Evolutionary conservation across 2,329 filamentous ascomycete genomes (phyloP).

Genomic region (Myriosclerotinia curreyana): DNA sequence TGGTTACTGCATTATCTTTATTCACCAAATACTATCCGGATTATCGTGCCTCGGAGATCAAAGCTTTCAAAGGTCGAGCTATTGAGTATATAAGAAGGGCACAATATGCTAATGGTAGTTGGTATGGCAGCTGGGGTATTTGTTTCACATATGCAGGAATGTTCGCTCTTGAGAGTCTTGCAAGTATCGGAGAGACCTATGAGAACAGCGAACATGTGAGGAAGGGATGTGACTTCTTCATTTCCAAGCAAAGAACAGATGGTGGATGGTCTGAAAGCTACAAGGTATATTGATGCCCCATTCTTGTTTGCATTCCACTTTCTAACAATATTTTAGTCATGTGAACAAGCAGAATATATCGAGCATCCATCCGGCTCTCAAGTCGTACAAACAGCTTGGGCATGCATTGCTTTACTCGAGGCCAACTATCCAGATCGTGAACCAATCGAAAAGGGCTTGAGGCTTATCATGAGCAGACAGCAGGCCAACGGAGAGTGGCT

Average conservation of each 20-base stretch:
- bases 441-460: slow-evolving; percentile 69
- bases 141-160: slow-evolving; percentile 97
- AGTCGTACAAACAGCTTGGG: slow-evolving; percentile 95
- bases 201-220: slow-evolving; percentile 66
- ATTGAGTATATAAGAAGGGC: slow-evolving; percentile 78
- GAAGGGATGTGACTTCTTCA: slow-evolving; percentile 78
- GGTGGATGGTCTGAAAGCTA: slow-evolving; percentile 98
- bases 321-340: slow-evolving; percentile 51
- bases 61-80: slow-evolving; percentile 66
- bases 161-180: slow-evolving; percentile 89
- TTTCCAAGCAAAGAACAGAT: slow-evolving; percentile 80
- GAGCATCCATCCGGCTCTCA: slow-evolving; percentile 75
- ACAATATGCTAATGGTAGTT: slow-evolving; percentile 80
- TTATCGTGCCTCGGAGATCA: slow-evolving; percentile 75
- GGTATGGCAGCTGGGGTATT: slow-evolving; percentile 98
- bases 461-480: slow-evolving; percentile 81
- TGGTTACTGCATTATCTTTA: slow-evolving; percentile 79
- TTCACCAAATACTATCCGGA: slow-evolving; percentile 79
- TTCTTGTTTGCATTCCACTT: slow-evolving; percentile 13
- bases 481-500: slow-evolving; percentile 88
- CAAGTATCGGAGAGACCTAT: slow-evolving; percentile 78
- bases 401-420: slow-evolving; percentile 75
- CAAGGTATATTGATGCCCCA: slow-evolving; percentile 47
- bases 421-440: slow-evolving; percentile 74
- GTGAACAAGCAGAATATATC: slow-evolving; percentile 70